Base-by-base conservation (phyloP, 768 basidiomycete genomes). In the Porphyrellus cyaneotinctus region DNA sequence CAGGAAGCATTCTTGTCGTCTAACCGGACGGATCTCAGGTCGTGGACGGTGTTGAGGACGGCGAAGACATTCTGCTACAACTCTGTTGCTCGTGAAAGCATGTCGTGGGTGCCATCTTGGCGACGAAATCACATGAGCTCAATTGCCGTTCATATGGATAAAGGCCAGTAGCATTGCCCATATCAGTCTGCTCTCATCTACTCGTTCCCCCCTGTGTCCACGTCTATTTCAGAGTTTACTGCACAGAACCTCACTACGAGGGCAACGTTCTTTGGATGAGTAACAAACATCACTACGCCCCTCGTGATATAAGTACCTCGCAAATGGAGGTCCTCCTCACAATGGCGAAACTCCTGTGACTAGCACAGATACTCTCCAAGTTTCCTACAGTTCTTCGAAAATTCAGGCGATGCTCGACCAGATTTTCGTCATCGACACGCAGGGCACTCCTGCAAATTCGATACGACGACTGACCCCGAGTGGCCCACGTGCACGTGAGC, bases 281-380 rank as follows among this genome's bases (percentile, higher is more conserved):
- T n/a, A n/a, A n/a, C n/a, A n/a, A 56, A 71, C 11, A 59, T 54
- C 28, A 53, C 62, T 31, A 72, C 72, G 9, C 81, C 82, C 3
- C 60, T 83, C 33, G 59, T 84, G 18, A 73, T 84, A 47, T 84
- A n/a, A n/a, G n/a, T n/a, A 85, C 64, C 65, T 83, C 18, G 80
- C 82, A 0, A 79, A 78, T 58, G 78, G 79, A 23, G 77, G 75
- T 2, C 64, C 74, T 4, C 74, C 74, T 38, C 67, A 64, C 49
- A 65, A 76, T 26, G 68, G 74, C 17, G 61, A 68, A 28, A 58
- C 63, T n/a, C 58, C 71, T 6, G 50, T 72, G n/a, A 78, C 77
- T 12, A 80, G 80, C 67, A 74, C 70, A 0, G 56, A 66, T 9
- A 78, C 77, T 13, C 47, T 49, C 51, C 70, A 77, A 63, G 55